Base-by-base conservation (phyloP, 2,329 filamentous ascomycete species). In the Talaromyces pinophilus region DNA sequence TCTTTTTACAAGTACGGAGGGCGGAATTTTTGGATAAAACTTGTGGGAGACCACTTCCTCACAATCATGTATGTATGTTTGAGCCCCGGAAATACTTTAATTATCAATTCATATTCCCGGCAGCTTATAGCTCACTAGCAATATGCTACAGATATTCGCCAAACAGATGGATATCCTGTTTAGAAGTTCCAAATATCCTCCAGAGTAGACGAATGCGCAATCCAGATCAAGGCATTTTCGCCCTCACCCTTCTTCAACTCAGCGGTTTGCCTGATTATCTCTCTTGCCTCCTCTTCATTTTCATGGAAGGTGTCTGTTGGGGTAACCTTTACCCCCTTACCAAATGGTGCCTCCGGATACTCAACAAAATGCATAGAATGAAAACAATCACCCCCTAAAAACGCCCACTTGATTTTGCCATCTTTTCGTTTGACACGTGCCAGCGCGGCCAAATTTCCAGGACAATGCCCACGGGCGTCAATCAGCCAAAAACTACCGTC, bases 391-490 rank as follows among this genome's bases (percentile, higher is more conserved):
- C 62, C 62, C 1, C 62, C 62, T 42, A 64, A 48, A 19, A 64
- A 64, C 5, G 38, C 52, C 62, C 54, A 64, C 28, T 63, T 63
- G 22, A 63, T 8, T n/a, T 6, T 55, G 4, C 62, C 62, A 55
- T 63, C 62, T n/a, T 48, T 63, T 2, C 62, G 50, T 35, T 40
- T 28, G 0, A 40, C 22, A 17, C 62, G 62, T 19, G 62, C 62
- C 19, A 63, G 33, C 4, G 80, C 81, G 73, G 81, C 62, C 77
- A 85, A 69, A 73, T 81, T 78, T 15, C 78, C 73, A 54, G 76
- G 70, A 73, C 78, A 75, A 69, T 75, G 78, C 25, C 77, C 77
- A 2, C 76, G 77, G 15, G 76, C 76, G 25, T 78, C 74, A 8
- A 79, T 73, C 7, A 78, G 63, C 77, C 75, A 78, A 52, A 79